phyloP scores from a whole-genome alignment of 495 filamentous ascomycete species.

The Aspergillus cavernicola region DNA sequence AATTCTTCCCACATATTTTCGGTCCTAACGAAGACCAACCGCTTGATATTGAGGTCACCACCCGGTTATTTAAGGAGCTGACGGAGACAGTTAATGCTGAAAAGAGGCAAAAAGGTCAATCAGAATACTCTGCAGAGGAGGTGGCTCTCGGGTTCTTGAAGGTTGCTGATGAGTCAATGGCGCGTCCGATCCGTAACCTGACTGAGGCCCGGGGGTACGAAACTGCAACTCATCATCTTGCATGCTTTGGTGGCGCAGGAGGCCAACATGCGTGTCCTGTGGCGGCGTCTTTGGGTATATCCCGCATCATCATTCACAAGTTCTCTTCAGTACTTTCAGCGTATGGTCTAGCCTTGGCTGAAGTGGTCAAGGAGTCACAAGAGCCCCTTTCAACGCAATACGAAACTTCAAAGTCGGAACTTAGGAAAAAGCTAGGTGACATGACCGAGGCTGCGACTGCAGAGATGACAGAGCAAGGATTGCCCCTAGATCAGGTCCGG shows the following conservation, averaged over 20 bases:
- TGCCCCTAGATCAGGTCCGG: conserved; percentile 36
- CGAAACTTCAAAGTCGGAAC: conserved; percentile 27
- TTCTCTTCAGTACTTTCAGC: conserved; percentile 51
- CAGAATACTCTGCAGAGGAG: conserved; percentile 78
- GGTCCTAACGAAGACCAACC: conserved; percentile 87
- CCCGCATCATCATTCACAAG: conserved; percentile 52
- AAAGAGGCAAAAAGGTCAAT: conserved; percentile 40
- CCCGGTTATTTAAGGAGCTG: conserved; percentile 72
- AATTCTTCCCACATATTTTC: conserved; percentile 98
- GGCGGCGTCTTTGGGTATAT: conserved; percentile 48
- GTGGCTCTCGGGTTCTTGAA: conserved; percentile 65
- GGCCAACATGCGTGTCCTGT: conserved; percentile 53
- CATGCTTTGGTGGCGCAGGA: conserved; percentile 52
- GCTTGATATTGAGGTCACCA: conserved; percentile 73
- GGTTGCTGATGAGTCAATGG: conserved; percentile 54
- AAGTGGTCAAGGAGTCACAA: conserved; percentile 50
- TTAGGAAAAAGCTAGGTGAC: conserved; percentile 32
- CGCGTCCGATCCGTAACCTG: conserved; percentile 50
- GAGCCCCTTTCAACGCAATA: conserved; percentile 44
- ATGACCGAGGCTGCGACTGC: conserved; percentile 31
- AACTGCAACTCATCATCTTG: conserved; percentile 48
- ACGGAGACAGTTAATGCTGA: conserved; percentile 62
- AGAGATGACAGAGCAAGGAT: conserved; percentile 39
- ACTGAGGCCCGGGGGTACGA: conserved; percentile 51
- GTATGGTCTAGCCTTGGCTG: conserved; percentile 51